Evolutionary conservation across 2,329 filamentous ascomycete genomes (phyloP).

Genomic region (Colletotrichum scovillei): DNA sequence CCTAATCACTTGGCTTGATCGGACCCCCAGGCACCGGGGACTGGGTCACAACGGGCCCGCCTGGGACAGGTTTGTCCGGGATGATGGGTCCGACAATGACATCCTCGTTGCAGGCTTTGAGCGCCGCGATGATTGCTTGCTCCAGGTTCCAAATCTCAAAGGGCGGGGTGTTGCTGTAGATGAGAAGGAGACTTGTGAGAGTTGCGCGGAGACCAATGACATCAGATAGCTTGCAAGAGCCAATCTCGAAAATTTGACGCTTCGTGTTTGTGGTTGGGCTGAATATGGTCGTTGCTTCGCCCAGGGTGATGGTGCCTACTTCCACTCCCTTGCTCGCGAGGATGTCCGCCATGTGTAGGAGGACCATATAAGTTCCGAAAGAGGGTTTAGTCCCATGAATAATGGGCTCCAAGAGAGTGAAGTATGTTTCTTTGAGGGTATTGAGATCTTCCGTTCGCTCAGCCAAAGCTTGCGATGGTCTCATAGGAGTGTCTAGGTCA

Average conservation of each 20-base stretch:
- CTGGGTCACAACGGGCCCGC: constrained; percentile 41
- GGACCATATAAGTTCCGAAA: constrained; percentile 23
- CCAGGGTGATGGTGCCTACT: constrained; percentile 24
- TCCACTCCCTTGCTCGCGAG: constrained; percentile 29
- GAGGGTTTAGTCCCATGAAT: background rate
- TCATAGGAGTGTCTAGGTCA: background rate
- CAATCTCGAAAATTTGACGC: constrained; percentile 36
- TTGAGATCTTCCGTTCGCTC: background rate
- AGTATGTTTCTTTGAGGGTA: background rate
- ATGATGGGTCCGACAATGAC: constrained; percentile 32
- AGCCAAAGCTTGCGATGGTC: background rate
- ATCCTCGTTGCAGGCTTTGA: constrained; percentile 33
- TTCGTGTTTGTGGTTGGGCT: constrained; percentile 26
- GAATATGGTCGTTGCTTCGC: constrained; percentile 18
- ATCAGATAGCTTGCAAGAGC: constrained; percentile 34
- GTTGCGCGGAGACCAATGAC: constrained; percentile 37
- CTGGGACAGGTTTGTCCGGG: constrained; percentile 43
- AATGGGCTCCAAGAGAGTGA: background rate
- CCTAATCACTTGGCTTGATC: constrained; percentile 28
- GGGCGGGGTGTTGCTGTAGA: constrained; percentile 33
- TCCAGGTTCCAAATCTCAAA: constrained; percentile 35
- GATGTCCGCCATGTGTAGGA: constrained; percentile 34
- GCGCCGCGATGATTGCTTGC: constrained; percentile 36
- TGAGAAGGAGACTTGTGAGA: constrained; percentile 31
- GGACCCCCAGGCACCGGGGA: constrained; percentile 28